Evolutionary conservation across 176 grass and related monocot species (phyloP), one percentile per base, ranked within the genome.

Genomic region (Avena eriantha): DNA sequence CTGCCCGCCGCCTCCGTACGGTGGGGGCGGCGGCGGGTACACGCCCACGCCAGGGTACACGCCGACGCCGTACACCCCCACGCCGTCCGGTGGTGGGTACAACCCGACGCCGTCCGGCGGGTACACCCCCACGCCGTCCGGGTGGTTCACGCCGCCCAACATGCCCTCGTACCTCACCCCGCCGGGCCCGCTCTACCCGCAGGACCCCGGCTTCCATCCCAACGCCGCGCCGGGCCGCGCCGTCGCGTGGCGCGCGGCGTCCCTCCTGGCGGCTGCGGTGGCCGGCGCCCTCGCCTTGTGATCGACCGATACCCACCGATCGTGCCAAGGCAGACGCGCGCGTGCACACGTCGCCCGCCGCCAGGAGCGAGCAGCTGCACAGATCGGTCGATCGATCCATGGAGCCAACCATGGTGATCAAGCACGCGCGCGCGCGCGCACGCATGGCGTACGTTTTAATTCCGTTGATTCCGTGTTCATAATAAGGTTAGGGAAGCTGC

Each of bases 101-200:
- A 76, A 43, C 34, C 83, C 83, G 17, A 66, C 76, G 6, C 78
- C 61, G 10, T n/a, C 79, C 8, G 4, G 21, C 7, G 24, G 26
- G 5, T 91, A 88, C 78, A 88, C 68, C 31, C 86, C 90, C 5
- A 65, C 82, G 60, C 86, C 90, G 34, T 82, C 82, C 31, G 79
- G 84, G 24, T 91, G 91, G 89, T 91, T 14, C 81, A 3, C 85
- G 65, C 81, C 91, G 81, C 90, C 87, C 12, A 76, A 90, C 73
- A n/a, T 82, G 77, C 90, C 93, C 55, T 81, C 85, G 1, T 96
- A 90, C 89, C 69, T 82, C 22, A 36, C 82, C 3, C 87, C 92
- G 8, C 94, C 94, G 0, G 94, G 85, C 3, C 72, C 48, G 53
- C 84, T 97, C 22, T 97, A 97, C 83, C 92, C 92, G 34, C 87